A percentile compares a stretch with the other conserved stretches of the same genome.
Evolutionary conservation across 2,329 filamentous ascomycete genomes (phyloP).

Genomic region (Pleoardoris graminearum): DNA sequence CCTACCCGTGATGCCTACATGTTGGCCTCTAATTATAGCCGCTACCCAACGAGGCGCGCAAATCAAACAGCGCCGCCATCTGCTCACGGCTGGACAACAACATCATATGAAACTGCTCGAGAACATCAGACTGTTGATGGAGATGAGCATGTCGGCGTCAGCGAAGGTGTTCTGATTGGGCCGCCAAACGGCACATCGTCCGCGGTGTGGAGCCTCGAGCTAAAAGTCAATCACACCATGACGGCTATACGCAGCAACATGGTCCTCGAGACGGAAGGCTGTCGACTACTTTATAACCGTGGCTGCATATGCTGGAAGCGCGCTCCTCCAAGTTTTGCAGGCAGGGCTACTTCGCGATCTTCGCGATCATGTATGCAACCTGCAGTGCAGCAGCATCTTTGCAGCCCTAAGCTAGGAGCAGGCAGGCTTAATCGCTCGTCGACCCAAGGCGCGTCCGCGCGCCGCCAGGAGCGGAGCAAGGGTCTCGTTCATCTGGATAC

Average conservation of each 20-base stretch:
- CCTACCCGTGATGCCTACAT: constrained; percentile 26
- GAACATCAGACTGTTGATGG: neutral
- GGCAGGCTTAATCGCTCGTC: too few species aligned
- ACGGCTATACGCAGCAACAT: neutral
- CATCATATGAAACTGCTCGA: neutral
- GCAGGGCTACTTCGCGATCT: too few species aligned
- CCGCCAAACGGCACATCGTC: neutral
- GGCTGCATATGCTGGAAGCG: neutral
- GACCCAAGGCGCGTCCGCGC: too few species aligned
- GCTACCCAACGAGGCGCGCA: neutral
- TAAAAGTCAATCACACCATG: constrained; percentile 10
- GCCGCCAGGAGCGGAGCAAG: neutral
- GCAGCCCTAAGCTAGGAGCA: too few species aligned
- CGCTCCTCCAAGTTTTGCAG: neutral
- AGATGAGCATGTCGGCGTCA: neutral
- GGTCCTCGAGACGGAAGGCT: neutral
- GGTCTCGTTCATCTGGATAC: neutral
- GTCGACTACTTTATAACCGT: neutral
- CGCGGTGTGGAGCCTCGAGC: constrained; percentile 8
- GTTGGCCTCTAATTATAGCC: constrained; percentile 17
- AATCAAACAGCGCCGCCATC: neutral
- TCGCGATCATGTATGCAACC: too few species aligned
- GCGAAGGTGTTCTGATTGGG: neutral
- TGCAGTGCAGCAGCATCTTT: too few species aligned
- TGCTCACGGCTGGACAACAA: neutral